These are phyloP conservation scores for Tirmania nivea DNA, from an alignment of 495 filamentous ascomycete genomes.

Conservation along the genomic window DNA sequence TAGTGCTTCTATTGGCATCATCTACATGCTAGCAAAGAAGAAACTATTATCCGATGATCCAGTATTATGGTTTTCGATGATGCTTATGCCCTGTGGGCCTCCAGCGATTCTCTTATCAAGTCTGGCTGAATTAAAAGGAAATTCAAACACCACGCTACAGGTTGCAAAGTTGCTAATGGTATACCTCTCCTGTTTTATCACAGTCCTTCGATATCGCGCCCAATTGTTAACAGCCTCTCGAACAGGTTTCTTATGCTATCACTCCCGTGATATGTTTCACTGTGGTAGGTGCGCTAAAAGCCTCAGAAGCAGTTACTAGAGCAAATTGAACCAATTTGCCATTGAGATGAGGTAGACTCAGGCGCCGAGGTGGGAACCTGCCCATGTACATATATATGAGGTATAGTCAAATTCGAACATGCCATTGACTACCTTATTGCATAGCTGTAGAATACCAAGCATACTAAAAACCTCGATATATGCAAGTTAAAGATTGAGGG, in stretches of 20 bases:
- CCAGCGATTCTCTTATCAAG: slow-evolving; percentile 28
- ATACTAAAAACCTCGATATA: no score
- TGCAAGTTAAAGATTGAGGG: no score
- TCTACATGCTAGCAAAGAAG: slow-evolving; percentile 45
- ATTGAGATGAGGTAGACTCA: no score
- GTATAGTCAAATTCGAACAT: no score
- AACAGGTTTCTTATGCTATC: slow-evolving; percentile 29
- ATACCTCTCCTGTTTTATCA: neutral
- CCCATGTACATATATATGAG: no score
- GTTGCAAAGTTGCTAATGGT: slow-evolving; percentile 52
- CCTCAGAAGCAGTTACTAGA: slow-evolving; percentile 20
- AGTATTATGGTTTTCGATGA: slow-evolving; percentile 54
- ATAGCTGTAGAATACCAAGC: no score
- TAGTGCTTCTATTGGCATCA: slow-evolving; percentile 26
- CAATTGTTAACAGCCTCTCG: neutral
- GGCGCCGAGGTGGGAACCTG: no score
- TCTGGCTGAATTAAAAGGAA: neutral
- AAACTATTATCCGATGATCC: slow-evolving; percentile 37
- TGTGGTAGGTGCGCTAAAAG: slow-evolving; percentile 31
- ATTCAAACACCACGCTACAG: slow-evolving; percentile 29
- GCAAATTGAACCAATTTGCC: no score
- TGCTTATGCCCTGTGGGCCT: slow-evolving; percentile 57
- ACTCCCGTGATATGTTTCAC: slow-evolving; percentile 31
- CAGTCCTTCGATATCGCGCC: slow-evolving; percentile 6
- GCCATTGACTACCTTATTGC: no score